Evolutionary conservation across 139 green algal genomes (phyloP), one percentile per base, ranked within the genome.

Genomic region (Trebouxia sp.): DNA sequence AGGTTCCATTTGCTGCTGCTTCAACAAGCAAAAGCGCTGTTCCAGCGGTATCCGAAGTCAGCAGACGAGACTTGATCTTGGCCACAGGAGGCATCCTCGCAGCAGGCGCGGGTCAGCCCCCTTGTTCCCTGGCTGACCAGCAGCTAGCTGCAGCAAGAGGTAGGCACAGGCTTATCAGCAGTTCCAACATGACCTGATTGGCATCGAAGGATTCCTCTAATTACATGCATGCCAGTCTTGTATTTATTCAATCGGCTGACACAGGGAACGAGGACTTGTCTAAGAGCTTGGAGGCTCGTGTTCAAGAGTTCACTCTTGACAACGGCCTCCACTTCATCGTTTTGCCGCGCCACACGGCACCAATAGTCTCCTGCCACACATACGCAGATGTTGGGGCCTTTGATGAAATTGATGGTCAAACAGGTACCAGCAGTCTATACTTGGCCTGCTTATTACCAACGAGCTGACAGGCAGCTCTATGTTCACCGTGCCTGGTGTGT

Each of bases 291-390:
- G 88, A 94, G 39, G 24, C 78, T 26, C 83, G 88, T 1, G 85
- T 97, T 12, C 72, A 42, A 1, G 84, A 96, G 82, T 98, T 98
- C 85, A 93, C 84, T 0, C 88, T 98, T 42, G 37, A 81, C 24
- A 98, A 97, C 75, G 94, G 94, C n/a, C 80, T 98, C 78, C 90
- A 90, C 28, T 97, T 98, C 81, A 83, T 98, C 6, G 87, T 98
- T 8, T 80, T 92, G 51, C 85, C 93, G 51, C 85, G 94, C 11
- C 85, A 84, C 62, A 84, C 81, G 6, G 89, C 87, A 1, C 94
- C 94, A 22, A 89, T 98, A 38, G 89, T 95, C 7, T 86, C 76
- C 51, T 94, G 84, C 82, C 88, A 95, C 62, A 92, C 87, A 20
- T 94, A 96, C 41, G 90, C 89, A 7, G 88, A 93, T 70, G 93